A percentile compares a stretch with the other conserved stretches of the same genome.
These are phyloP conservation scores for Fistulinella staudtii DNA, from an alignment of 1,284 basidiomycete genomes.

Conservation along the genomic window DNA sequence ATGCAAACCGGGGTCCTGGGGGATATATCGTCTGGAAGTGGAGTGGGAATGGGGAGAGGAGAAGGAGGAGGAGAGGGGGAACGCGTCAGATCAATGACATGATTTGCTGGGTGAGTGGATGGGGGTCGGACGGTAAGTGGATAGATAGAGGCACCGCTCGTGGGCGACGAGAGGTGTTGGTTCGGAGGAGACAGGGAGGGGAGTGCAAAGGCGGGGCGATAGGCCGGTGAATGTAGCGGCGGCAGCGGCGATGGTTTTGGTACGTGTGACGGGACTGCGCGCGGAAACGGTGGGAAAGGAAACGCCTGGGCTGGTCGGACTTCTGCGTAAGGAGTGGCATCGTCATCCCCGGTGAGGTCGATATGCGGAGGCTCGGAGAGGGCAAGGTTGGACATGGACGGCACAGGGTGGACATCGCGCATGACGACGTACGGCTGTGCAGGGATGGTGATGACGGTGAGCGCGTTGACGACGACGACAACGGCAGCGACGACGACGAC, in stretches of 20 bases:
- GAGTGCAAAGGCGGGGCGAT: constrained; percentile 47
- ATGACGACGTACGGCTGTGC: no score
- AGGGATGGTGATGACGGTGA: constrained; percentile 2
- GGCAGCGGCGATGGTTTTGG: constrained; percentile 22
- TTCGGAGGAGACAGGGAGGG: constrained; percentile 31
- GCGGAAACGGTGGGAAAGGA: constrained; percentile 18
- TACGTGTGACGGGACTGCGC: constrained; percentile 14
- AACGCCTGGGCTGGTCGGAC: constrained; percentile 35
- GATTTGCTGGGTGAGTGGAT: constrained; percentile 33
- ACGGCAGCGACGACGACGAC: constrained; percentile 4
- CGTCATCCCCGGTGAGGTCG: constrained; percentile 62
- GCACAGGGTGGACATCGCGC: constrained; percentile 28
- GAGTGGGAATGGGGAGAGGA: constrained; percentile 23
- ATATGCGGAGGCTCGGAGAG: constrained; percentile 44
- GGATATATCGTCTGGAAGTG: constrained; percentile 51
- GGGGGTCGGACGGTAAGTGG: constrained; percentile 17
- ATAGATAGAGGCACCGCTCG: no score
- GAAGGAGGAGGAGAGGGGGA: constrained; percentile 68
- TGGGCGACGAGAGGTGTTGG: constrained; percentile 18
- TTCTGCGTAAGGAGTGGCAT: constrained; percentile 36
- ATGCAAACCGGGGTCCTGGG: constrained; percentile 85
- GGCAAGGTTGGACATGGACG: constrained; percentile 31
- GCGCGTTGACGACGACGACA: constrained; percentile 2
- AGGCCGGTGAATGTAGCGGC: constrained; percentile 29
- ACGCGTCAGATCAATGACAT: constrained; percentile 72